Conservation (phyloP, 1,284 basidiomycete species). For the Boletellus sp. region DNA sequence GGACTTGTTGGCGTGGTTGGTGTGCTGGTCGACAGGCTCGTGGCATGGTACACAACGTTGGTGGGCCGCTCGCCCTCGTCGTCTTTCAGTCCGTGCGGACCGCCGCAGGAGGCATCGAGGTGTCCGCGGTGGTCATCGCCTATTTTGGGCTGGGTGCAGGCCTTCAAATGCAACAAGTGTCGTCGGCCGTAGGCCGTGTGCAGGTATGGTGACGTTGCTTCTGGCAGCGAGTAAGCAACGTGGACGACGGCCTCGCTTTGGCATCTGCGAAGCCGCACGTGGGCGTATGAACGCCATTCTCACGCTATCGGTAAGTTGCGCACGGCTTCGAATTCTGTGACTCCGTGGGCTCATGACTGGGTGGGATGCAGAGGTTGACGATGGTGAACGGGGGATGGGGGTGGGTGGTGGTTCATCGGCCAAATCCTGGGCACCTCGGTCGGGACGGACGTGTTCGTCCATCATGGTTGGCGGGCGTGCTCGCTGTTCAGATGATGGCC, state of each 20-base stretch:
- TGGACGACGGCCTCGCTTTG: slow-evolving; percentile 16
- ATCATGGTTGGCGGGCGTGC: slow-evolving; percentile 57
- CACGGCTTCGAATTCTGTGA: too few species aligned
- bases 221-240: too few species aligned
- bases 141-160: slow-evolving; percentile 45
- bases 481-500: slow-evolving; percentile 50
- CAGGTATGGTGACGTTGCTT: slow-evolving; percentile 19
- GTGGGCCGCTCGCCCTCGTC: slow-evolving; percentile 40
- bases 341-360: not conserved
- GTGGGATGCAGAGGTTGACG: not conserved
- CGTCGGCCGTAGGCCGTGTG: slow-evolving; percentile 38
- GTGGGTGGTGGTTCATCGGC: slow-evolving; percentile 40
- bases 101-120: slow-evolving; percentile 55
- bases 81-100: slow-evolving; percentile 51
- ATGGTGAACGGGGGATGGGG: not conserved
- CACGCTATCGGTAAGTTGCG: slow-evolving; percentile 49
- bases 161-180: slow-evolving; percentile 43
- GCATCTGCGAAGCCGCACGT: slow-evolving; percentile 53
- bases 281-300: slow-evolving; percentile 62
- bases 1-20: slow-evolving; percentile 68
- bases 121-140: slow-evolving; percentile 52
- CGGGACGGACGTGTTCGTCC: slow-evolving; percentile 56
- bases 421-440: slow-evolving; percentile 66
- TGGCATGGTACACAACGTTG: slow-evolving; percentile 65
- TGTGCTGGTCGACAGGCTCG: slow-evolving; percentile 59